These are phyloP conservation scores for Colletotrichum sp. DNA, from an alignment of 2,329 filamentous ascomycete species.

Conservation along the genomic window DNA sequence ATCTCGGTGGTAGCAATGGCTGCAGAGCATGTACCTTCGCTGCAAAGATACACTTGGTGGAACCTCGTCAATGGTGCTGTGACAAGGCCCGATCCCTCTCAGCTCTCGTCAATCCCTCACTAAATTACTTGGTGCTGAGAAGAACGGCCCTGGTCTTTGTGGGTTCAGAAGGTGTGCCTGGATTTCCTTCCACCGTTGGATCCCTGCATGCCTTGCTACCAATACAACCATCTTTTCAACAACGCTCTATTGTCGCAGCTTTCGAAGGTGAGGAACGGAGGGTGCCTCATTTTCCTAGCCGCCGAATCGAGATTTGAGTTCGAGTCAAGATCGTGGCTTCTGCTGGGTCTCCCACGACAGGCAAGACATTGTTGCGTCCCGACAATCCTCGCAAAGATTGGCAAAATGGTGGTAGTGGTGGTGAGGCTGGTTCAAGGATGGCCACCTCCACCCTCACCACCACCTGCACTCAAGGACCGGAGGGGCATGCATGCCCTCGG, in stretches of 20 bases:
- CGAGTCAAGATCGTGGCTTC: neutral
- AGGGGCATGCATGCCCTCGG: neutral
- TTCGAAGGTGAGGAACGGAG: neutral
- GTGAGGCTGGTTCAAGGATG: neutral
- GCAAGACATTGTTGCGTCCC: neutral
- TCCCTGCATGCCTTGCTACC: neutral
- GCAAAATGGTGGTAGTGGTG: neutral
- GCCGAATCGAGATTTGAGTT: neutral
- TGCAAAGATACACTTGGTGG: neutral
- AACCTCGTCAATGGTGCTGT: neutral
- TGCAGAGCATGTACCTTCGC: neutral
- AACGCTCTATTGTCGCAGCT: neutral
- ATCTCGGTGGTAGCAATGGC: no score
- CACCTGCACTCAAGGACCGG: neutral
- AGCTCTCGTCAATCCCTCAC: neutral
- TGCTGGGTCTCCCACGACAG: neutral
- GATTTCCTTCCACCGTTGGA: neutral
- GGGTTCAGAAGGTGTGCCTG: neutral
- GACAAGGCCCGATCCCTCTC: conserved; percentile 16
- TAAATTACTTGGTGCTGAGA: neutral
- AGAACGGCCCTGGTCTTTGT: neutral
- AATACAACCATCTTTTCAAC: neutral
- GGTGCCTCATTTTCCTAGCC: neutral
- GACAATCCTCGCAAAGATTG: neutral
- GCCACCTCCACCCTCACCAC: neutral